A percentile compares a stretch with the other conserved stretches of the same genome.
Evolutionary conservation across 1,139 yeast species (phyloP).

Genomic region (Keqinozyma sinolaborantium): DNA sequence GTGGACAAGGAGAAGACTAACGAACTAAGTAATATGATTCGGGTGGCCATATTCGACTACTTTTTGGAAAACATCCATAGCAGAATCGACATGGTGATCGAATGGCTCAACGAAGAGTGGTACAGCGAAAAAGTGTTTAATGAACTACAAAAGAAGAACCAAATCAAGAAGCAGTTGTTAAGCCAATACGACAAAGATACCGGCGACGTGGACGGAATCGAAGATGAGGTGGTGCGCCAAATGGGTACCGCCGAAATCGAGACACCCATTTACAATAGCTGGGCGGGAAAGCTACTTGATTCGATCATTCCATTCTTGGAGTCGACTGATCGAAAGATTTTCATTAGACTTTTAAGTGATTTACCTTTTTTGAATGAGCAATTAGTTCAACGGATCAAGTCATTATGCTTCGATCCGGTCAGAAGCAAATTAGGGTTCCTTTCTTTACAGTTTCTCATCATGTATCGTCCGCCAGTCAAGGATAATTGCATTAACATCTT

Average conservation of each 20-base stretch:
- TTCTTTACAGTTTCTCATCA: constrained; percentile 73
- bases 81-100: constrained; percentile 74
- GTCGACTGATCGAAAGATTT: constrained; percentile 70
- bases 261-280: constrained; percentile 55
- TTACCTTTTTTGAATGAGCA: constrained; percentile 68
- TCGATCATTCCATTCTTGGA: constrained; percentile 83
- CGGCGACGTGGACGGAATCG: constrained; percentile 3
- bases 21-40: constrained; percentile 55
- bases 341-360: constrained; percentile 80
- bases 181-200: constrained; percentile 11
- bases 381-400: constrained; percentile 61
- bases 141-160: constrained; percentile 16
- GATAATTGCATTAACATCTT: constrained; percentile 63
- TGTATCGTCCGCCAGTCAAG: constrained; percentile 87
- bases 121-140: constrained; percentile 58
- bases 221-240: constrained; percentile 7
- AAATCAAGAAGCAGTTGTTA: constrained; percentile 14
- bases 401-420: constrained; percentile 83
- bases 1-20: constrained; percentile 22
- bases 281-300: constrained; percentile 75
- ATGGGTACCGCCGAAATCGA: constrained; percentile 12
- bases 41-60: constrained; percentile 69
- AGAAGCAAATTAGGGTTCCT: constrained; percentile 78
- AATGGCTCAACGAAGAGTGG: constrained; percentile 98
- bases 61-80: constrained; percentile 71